phyloP scores from a whole-genome alignment of 164 flowering plant genomes.

The Vitis rupestris region DNA sequence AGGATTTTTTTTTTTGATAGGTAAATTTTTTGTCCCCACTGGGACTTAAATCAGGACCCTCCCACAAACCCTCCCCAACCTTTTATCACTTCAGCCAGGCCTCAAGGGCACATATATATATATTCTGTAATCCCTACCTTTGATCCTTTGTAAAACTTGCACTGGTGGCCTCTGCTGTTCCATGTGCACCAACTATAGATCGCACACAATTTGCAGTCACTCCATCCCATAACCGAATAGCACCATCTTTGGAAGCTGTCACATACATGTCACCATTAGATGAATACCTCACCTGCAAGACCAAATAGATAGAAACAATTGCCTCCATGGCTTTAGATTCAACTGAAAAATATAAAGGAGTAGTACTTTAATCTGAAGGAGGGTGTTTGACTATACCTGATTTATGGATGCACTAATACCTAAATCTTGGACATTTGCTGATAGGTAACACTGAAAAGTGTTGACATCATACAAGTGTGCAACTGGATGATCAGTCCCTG shows the following conservation, averaged over 20 bases:
- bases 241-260: constrained; percentile 90
- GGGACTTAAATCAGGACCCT: no score
- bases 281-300: constrained; percentile 73
- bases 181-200: constrained; percentile 72
- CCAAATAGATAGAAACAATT: constrained; percentile 10
- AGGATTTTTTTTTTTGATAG: no score
- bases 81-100: no score
- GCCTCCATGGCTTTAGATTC: background rate
- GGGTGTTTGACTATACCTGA: constrained; percentile 42
- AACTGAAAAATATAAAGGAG: constrained; percentile 7
- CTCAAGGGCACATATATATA: background rate
- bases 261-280: constrained; percentile 82
- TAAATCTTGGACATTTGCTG: constrained; percentile 61
- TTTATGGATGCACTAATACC: constrained; percentile 69
- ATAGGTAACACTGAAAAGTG: constrained; percentile 80
- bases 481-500: constrained; percentile 89
- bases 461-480: constrained; percentile 84
- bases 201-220: constrained; percentile 74
- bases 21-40: no score
- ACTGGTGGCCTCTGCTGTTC: constrained; percentile 72
- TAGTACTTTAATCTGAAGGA: constrained; percentile 1
- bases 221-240: constrained; percentile 84
- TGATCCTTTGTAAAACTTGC: constrained; percentile 80
- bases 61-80: no score
- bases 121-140: constrained; percentile 36